Base-by-base conservation (phyloP, 2,329 filamentous ascomycete genomes). In the Aspergillus melleus region DNA sequence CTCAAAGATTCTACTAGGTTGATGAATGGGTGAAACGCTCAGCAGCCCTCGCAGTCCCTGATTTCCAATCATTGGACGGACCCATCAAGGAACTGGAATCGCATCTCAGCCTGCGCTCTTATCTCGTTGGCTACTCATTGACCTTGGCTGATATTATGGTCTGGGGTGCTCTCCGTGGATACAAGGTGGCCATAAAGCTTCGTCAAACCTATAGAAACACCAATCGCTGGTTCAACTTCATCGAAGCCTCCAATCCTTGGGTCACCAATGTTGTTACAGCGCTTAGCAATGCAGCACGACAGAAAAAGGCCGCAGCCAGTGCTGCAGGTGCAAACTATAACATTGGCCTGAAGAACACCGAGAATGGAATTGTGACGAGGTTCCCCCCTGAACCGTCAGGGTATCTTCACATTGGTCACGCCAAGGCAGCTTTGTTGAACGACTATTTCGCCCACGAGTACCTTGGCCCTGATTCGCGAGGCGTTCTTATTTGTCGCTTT, bases 391-490 rank as follows among this genome's bases (percentile, higher is more conserved):
- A 97, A 86, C 94, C 94, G 64, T 96, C 92, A 83, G 92, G 92
- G 63, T 96, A 96, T 74, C 86, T 97, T 50, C 93, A 97, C 79
- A 96, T 97, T 65, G 94, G 94, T 55, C 94, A 98, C 80, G 92
- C 92, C 68, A 98, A 98, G 80, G 92, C 92, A 30, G 92, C 92
- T 6, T 83, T 96, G 55, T 86, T 98, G 57, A 96, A 95, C 80
- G 93, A 97, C 76, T 97, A 96, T 83, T 98, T 98, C 69, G 94
- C 92, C 49, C 92, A 97, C 77, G 89, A 92, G 74, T 96, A 96
- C 82, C 88, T 94, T 61, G 95, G 95, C 70, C 95, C 90, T 42
- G 36, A 42, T 42, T 42, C 36, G 36, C 36, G 36, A 42, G 36
- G 36, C 36, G 36, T 42, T 42, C 36, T 42, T n/a, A 42, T 70